Evolutionary conservation across 176 grass and related monocot genomes (phyloP).

Genomic region (Triticum monococcum): DNA sequence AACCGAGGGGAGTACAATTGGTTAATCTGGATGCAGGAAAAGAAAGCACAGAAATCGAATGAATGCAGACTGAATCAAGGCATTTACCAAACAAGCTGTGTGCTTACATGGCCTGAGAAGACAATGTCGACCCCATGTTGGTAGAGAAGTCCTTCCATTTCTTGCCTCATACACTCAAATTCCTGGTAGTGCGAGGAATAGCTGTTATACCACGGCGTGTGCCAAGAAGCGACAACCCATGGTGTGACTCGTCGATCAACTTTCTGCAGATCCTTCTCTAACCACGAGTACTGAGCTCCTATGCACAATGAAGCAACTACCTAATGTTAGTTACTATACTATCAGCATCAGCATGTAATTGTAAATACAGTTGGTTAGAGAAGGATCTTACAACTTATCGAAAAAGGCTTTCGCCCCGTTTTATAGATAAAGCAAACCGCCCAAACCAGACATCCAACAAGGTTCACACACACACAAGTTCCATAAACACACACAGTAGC

Average conservation of each 20-base stretch:
- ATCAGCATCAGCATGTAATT: neutral
- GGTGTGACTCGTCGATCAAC: slow-evolving; percentile 70
- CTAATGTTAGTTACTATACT: neutral
- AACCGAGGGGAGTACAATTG: neutral
- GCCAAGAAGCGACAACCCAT: slow-evolving; percentile 83
- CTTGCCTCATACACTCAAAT: slow-evolving; percentile 89
- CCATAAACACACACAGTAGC: too few relatives aligned
- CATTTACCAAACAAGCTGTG: neutral
- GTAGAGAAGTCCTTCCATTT: slow-evolving; percentile 85
- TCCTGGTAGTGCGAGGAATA: slow-evolving; percentile 92
- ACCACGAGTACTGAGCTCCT: slow-evolving; percentile 85
- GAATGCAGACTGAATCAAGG: neutral
- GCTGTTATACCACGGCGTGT: slow-evolving; percentile 95
- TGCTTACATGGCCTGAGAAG: slow-evolving; percentile 83
- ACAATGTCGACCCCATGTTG: slow-evolving; percentile 68
- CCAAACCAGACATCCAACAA: too few relatives aligned
- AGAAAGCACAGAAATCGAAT: neutral
- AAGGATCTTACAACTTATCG: neutral
- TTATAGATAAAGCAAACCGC: too few relatives aligned
- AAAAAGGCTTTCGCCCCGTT: too few relatives aligned
- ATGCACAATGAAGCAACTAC: neutral
- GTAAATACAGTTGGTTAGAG: neutral
- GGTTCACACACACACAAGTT: too few relatives aligned
- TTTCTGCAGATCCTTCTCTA: slow-evolving; percentile 58
- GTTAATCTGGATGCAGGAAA: neutral